phyloP scores from a whole-genome alignment of 495 filamentous ascomycete genomes.

The Evansstolkia leycettana region DNA sequence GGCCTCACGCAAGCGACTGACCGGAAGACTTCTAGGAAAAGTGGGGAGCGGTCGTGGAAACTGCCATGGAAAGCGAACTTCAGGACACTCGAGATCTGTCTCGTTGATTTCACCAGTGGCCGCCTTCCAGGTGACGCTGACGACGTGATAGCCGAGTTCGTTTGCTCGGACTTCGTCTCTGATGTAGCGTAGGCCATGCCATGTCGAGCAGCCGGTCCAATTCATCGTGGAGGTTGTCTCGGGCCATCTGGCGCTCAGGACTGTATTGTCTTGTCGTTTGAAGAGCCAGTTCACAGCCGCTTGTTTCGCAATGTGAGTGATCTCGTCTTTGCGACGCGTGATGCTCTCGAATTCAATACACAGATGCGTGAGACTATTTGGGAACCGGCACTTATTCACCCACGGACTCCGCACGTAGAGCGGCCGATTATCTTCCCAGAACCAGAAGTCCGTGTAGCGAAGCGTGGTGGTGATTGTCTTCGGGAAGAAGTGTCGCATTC shows the following conservation, averaged over 20 bases:
- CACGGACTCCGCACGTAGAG: slow-evolving; percentile 12
- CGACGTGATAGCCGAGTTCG: slow-evolving; percentile 18
- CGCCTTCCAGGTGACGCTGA: slow-evolving; percentile 9
- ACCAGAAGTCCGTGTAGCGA: slow-evolving; percentile 20
- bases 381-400: slow-evolving; percentile 10
- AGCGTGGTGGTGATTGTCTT: slow-evolving; percentile 13
- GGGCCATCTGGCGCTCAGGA: not conserved
- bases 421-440: slow-evolving; percentile 11
- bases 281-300: slow-evolving; percentile 16
- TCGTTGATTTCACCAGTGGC: too few relatives aligned
- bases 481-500: slow-evolving; percentile 8
- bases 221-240: too few relatives aligned
- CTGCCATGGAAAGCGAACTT: too few relatives aligned
- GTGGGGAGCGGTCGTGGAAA: too few relatives aligned
- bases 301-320: slow-evolving; percentile 11
- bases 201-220: not conserved
- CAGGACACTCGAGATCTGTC: too few relatives aligned
- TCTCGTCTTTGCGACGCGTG: slow-evolving; percentile 12
- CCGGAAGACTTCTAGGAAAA: too few relatives aligned
- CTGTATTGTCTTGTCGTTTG: slow-evolving; percentile 7
- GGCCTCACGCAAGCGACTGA: too few relatives aligned
- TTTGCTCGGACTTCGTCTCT: slow-evolving; percentile 15
- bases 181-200: slow-evolving; percentile 7
- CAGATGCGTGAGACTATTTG: slow-evolving; percentile 12
- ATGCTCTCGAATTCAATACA: slow-evolving; percentile 18